A percentile compares a stretch with the other conserved stretches of the same genome.
Evolutionary conservation across 1,284 basidiomycete species (phyloP).

Genomic region (Ceratobasidium sp.): DNA sequence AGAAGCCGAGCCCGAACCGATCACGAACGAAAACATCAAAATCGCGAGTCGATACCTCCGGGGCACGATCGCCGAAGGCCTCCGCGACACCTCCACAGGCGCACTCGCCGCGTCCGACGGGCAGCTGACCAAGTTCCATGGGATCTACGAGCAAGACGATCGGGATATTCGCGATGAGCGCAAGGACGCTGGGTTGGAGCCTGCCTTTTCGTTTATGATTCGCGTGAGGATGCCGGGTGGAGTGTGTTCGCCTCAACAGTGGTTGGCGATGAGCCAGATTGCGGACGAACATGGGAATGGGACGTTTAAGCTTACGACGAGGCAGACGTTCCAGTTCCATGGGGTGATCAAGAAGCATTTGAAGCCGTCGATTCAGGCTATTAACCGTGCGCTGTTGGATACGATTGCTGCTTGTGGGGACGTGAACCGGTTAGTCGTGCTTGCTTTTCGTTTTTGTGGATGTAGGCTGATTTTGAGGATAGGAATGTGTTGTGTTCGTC

Average conservation of each 20-base stretch:
- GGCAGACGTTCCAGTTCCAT: constrained; percentile 99
- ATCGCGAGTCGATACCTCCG: constrained; percentile 94
- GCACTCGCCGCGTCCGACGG: constrained; percentile 89
- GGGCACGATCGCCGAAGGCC: constrained; percentile 93
- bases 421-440: constrained; percentile 82
- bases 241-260: constrained; percentile 91
- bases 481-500: constrained; percentile 95
- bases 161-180: constrained; percentile 98
- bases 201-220: constrained; percentile 99
- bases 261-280: constrained; percentile 96
- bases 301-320: constrained; percentile 97
- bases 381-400: constrained; percentile 92
- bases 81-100: constrained; percentile 87
- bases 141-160: constrained; percentile 97
- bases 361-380: constrained; percentile 96
- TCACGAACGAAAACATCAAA: constrained; percentile 99
- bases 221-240: constrained; percentile 96
- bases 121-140: constrained; percentile 99
- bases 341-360: constrained; percentile 97
- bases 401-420: constrained; percentile 99
- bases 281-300: constrained; percentile 94
- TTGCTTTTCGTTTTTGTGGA: constrained; percentile 7
- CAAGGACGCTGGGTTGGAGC: constrained; percentile 91
- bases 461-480: constrained; percentile 44
- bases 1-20: constrained; percentile 94